Base-by-base conservation (phyloP, 1,284 basidiomycete species). In the Takashimella tepidaria region DNA sequence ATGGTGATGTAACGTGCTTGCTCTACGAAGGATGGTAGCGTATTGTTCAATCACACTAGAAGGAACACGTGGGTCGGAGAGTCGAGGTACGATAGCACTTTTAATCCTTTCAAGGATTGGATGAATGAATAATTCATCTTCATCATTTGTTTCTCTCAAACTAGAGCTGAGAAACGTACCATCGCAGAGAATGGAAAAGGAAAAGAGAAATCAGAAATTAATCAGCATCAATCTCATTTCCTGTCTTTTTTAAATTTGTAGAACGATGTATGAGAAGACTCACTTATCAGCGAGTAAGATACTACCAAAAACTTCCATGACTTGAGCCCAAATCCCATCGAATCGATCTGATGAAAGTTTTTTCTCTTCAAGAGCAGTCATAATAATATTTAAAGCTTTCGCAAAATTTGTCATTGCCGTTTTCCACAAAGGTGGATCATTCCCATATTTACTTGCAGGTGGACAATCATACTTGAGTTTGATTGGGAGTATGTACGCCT, bases 391-490 rank as follows among this genome's bases (percentile, higher is more conserved):
- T 23, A 68, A 49, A 12, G 68, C 60, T 19, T 58, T 50, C 11
- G 59, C 49, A 37, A 68, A 59, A 5, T 58, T 56, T 2, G 49
- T 49, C 62, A 70, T 65, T 1, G 71, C 71, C 0, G 89, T 92
- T 74, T 91, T 92, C 92, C 92, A 96, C 6, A 96, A 75, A 0
- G 91, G 89, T n/a, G 72, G 75, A 67, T 91, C 91, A 50, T 87
- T 84, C 1, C 88, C 89, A 66, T 84, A 89, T 69, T 87, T 91
- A 43, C 86, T 91, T 1, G 92, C 81, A 0, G 86, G 77, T 0
- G 93, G 92, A 69, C 93, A 96, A 45, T 92, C 90, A 63, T 97
- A 96, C 73, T 93, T 95, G 58, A 98, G 78, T 70, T 92, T 92
- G 70, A 97, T 85, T 0, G 93, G 92, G 27, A 95, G 85, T 1